These are phyloP conservation scores for Yamadazyma laniorum DNA, from an alignment of 805 yeast species.

Conservation along the genomic window DNA sequence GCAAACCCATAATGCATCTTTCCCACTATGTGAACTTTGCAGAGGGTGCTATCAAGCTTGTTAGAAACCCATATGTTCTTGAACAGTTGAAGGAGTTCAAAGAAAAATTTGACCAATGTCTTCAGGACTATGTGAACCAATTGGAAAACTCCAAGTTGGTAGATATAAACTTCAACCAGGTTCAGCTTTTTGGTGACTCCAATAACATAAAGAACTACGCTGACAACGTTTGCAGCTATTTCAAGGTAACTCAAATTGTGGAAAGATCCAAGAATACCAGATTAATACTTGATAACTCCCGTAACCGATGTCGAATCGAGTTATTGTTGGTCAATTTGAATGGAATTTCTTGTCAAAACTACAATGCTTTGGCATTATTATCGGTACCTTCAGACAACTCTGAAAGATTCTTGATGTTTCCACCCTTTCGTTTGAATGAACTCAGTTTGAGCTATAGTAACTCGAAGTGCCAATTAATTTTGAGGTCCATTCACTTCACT, in stretches of 20 bases:
- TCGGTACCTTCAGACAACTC: conserved; percentile 18
- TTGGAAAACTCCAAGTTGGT: conserved; percentile 22
- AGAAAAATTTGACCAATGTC: conserved; percentile 16
- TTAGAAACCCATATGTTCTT: conserved; percentile 41
- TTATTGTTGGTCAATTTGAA: conserved; percentile 33
- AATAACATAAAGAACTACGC: conserved; percentile 9
- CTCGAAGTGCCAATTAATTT: conserved; percentile 14
- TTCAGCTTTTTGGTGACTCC: conserved; percentile 26
- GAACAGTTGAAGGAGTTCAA: conserved; percentile 25
- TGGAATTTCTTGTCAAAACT: conserved; percentile 16
- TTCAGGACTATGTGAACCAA: conserved; percentile 13
- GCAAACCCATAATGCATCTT: conserved; percentile 33
- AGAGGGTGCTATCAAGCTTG: conserved; percentile 16
- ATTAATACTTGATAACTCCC: conserved; percentile 17
- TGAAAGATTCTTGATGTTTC: conserved; percentile 35
- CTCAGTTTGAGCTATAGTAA: conserved; percentile 14
- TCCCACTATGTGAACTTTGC: conserved; percentile 29
- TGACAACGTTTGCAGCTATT: conserved; percentile 35
- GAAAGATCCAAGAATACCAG: conserved; percentile 27
- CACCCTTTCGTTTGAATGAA: conserved; percentile 36
- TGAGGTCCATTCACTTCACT: conserved; percentile 20
- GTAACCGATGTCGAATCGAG: conserved; percentile 21
- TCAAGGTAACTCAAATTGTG: conserved; percentile 35
- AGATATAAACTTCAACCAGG: conserved; percentile 35
- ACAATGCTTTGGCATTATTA: conserved; percentile 39